A percentile compares a stretch with the other conserved stretches of the same genome.
Conservation (phyloP, 1,139 yeast genomes). For the Suhomyces bribrorum region DNA sequence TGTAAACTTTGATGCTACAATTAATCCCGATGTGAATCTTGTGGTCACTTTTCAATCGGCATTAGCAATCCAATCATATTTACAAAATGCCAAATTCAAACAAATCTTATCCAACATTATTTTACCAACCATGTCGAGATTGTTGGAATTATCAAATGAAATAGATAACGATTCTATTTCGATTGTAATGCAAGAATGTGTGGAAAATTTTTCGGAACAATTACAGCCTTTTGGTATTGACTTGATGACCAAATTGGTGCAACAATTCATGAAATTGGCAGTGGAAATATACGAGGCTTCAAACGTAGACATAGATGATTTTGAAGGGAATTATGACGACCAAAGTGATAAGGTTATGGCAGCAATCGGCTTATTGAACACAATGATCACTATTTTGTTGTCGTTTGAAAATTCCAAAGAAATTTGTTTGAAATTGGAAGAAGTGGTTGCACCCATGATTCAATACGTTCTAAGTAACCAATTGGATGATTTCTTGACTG, state of each 20-base stretch:
- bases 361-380: constrained; percentile 82
- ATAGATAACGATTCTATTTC: constrained; percentile 87
- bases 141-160: constrained; percentile 73
- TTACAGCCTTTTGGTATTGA: constrained; percentile 93
- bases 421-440: constrained; percentile 66
- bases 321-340: constrained; percentile 45
- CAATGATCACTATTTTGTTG: constrained; percentile 82
- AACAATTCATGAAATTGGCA: constrained; percentile 76
- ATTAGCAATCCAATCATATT: constrained; percentile 78
- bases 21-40: constrained; percentile 49
- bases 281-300: constrained; percentile 67
- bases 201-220: constrained; percentile 83
- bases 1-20: constrained; percentile 48
- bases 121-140: constrained; percentile 78
- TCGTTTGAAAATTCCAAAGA: constrained; percentile 83
- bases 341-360: constrained; percentile 82
- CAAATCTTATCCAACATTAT: constrained; percentile 68
- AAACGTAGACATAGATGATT: constrained; percentile 44
- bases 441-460: constrained; percentile 72
- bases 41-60: constrained; percentile 88
- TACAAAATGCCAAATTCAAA: constrained; percentile 64
- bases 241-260: constrained; percentile 74
- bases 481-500: constrained; percentile 79
- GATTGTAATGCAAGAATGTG: constrained; percentile 94
- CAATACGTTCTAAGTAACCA: constrained; percentile 62